phyloP scores from a whole-genome alignment of 768 basidiomycete genomes.

The Polyporus arcularius region DNA sequence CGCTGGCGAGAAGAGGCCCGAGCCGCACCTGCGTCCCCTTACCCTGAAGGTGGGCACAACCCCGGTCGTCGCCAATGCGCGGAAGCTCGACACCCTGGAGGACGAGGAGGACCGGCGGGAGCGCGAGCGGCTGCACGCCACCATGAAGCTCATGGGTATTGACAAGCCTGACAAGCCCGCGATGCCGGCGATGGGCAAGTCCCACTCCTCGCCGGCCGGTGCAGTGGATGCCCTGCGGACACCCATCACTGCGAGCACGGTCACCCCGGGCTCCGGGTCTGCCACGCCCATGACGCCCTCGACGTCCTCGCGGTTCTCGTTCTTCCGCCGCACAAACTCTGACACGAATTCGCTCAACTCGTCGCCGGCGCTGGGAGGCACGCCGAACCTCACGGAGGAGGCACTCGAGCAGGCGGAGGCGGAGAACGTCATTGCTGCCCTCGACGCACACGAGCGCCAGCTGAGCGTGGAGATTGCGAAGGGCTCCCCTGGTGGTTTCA shows the following conservation, averaged over 20 bases:
- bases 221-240: slow-evolving; percentile 3
- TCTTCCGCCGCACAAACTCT: slow-evolving; percentile 62
- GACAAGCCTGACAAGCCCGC: slow-evolving; percentile 54
- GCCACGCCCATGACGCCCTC: slow-evolving; percentile 33
- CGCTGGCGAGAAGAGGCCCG: slow-evolving; percentile 60
- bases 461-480: slow-evolving; percentile 76
- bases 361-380: slow-evolving; percentile 25
- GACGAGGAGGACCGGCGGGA: slow-evolving; percentile 92
- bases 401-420: slow-evolving; percentile 80
- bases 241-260: slow-evolving; percentile 25
- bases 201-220: slow-evolving; percentile 38
- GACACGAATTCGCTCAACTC: slow-evolving; percentile 54
- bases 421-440: slow-evolving; percentile 69
- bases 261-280: slow-evolving; percentile 19
- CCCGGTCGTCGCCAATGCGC: slow-evolving; percentile 58
- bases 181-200: slow-evolving; percentile 39
- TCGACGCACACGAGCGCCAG: slow-evolving; percentile 76
- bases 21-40: slow-evolving; percentile 60
- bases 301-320: slow-evolving; percentile 59
- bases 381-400: slow-evolving; percentile 63
- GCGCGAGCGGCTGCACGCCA: slow-evolving; percentile 83
- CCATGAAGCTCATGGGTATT: slow-evolving; percentile 95
- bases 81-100: slow-evolving; percentile 84
- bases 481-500: slow-evolving; percentile 74
- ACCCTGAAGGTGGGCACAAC: slow-evolving; percentile 68